Evolutionary conservation across 768 basidiomycete genomes (phyloP).

Genomic region (Chalciporus pseudorubinellus): DNA sequence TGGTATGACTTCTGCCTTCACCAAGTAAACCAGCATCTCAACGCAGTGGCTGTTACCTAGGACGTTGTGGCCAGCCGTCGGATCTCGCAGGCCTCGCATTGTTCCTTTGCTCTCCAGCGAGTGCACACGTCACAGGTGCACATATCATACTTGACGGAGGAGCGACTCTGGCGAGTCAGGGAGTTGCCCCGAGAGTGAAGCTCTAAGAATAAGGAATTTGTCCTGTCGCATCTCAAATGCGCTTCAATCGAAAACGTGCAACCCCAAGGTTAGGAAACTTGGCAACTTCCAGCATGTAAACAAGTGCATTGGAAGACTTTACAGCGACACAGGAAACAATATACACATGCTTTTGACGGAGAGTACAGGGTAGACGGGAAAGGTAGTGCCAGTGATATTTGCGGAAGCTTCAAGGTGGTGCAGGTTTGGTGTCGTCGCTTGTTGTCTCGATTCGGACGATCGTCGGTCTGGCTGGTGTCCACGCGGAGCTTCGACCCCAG

Average conservation of each 20-base stretch:
- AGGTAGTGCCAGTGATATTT: too few relatives aligned
- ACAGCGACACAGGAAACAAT: slow-evolving; percentile 2
- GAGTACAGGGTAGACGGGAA: background rate
- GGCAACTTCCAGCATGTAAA: background rate
- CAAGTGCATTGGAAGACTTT: background rate
- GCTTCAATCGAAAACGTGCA: too few relatives aligned
- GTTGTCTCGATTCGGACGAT: slow-evolving; percentile 11
- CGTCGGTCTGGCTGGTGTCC: slow-evolving; percentile 10
- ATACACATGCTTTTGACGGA: background rate
- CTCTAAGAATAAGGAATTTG: slow-evolving; percentile 12
- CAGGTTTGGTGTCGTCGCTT: slow-evolving; percentile 10
- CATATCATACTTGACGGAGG: slow-evolving; percentile 77
- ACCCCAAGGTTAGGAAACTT: too few relatives aligned
- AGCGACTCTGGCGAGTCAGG: slow-evolving; percentile 18
- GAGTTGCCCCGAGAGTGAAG: slow-evolving; percentile 25
- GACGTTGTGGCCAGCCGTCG: slow-evolving; percentile 59
- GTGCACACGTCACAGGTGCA: slow-evolving; percentile 70
- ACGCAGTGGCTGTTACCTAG: slow-evolving; percentile 32
- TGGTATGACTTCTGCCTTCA: slow-evolving; percentile 39
- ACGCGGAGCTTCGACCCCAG: slow-evolving; percentile 23
- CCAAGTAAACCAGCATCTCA: background rate
- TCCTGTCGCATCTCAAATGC: background rate
- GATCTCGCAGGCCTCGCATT: slow-evolving; percentile 73
- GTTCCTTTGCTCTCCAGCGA: slow-evolving; percentile 69
- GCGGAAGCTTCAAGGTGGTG: slow-evolving; percentile 4